Conservation (phyloP, 371 early-diverging fungal species). For the Zychaea mexicana region DNA sequence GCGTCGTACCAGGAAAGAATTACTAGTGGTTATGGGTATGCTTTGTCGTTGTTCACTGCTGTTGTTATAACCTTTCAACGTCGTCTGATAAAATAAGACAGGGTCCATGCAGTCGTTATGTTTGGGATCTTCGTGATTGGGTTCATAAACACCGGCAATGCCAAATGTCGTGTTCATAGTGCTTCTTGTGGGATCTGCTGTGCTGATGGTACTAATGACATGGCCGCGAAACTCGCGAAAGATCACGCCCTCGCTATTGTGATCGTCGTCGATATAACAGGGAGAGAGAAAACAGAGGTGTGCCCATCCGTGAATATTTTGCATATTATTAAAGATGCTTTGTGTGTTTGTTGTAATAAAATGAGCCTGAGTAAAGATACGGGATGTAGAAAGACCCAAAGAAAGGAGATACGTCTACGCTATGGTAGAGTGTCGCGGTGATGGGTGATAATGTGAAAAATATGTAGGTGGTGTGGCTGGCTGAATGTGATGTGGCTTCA, state of each 20-base stretch:
- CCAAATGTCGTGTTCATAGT: constrained; percentile 1
- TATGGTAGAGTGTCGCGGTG: too few relatives aligned
- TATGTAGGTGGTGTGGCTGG: neutral
- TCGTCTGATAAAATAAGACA: constrained; percentile 9
- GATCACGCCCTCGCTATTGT: neutral
- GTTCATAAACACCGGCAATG: neutral
- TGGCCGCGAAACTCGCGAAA: constrained; percentile 9
- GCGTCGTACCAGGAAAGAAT: constrained; percentile 9
- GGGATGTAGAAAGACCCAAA: too few relatives aligned
- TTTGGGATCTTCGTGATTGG: neutral
- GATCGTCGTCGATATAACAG: too few relatives aligned
- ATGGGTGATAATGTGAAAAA: neutral
- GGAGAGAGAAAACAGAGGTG: constrained; percentile 11
- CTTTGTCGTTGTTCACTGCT: too few relatives aligned
- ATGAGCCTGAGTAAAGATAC: neutral
- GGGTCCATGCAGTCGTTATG: constrained; percentile 20
- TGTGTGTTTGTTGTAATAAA: neutral
- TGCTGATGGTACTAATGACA: constrained; percentile 1
- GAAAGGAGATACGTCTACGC: too few relatives aligned
- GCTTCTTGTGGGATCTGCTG: neutral
- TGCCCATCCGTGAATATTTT: constrained; percentile 6
- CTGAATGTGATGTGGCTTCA: neutral
- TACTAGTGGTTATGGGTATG: too few relatives aligned
- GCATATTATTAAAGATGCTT: neutral
- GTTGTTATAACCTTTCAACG: neutral